Evolutionary conservation across 2,329 filamentous ascomycete genomes (phyloP), one percentile per base, ranked within the genome.

Genomic region (Fonsecaea pedrosoi): DNA sequence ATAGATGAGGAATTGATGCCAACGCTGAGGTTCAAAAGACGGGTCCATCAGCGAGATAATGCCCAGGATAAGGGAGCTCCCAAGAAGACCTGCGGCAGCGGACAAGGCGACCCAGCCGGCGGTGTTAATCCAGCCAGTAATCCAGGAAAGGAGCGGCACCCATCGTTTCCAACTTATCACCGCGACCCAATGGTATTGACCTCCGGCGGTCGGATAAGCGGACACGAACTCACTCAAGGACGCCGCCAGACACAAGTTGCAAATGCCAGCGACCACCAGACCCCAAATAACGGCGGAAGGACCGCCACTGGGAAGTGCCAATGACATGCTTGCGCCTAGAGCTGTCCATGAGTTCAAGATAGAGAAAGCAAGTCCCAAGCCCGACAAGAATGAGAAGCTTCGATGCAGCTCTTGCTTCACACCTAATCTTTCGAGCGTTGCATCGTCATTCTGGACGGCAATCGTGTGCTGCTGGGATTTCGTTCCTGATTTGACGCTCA

Each of bases 1-100:
- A 76, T 92, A 92, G 56, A 92, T 88, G 32, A 92, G 79, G 76
- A 92, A 92, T 70, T 91, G 87, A 72, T 92, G 89, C 88, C 89
- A 92, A 3, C 85, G 74, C 73, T 89, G 77, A 1, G 85, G 67
- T 21, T 82, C 79, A 73, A 89, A 92, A 58, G 79, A 79, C 0
- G 85, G 80, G 70, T 89, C 79, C 76, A 88, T 84, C 40, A 92
- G 79, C 1, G 84, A 81, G 60, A 91, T 87, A 53, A 90, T 83
- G 63, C 89, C 87, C 32, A 90, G 75, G 58, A 92, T 84, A 68
- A 92, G 84, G 68, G 88, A 85, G 71, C 87, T 89, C 12, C 87
- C 89, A 4, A 92, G 82, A 21, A 91, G 81, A 1, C 89, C 88
- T 13, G 86, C 89, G 0, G 89, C 90, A 7, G 90, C 89, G 4